Percentiles rank a stretch among this genome's conserved stretches.
These are phyloP conservation scores for Tulasnella sp. DNA, from an alignment of 768 basidiomycete species.

Conservation along the genomic window DNA sequence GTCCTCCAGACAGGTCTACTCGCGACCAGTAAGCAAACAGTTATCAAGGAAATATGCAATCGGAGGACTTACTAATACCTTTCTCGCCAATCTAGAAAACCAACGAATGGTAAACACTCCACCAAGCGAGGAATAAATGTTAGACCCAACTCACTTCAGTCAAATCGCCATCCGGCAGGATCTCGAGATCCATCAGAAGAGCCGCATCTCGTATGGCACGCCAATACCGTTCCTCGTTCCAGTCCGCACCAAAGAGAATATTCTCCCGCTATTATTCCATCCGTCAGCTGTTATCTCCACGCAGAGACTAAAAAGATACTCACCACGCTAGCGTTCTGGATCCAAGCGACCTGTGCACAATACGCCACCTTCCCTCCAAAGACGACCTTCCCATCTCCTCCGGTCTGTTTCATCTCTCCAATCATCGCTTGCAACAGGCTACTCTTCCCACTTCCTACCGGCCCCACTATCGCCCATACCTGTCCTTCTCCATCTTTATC, in stretches of 20 bases:
- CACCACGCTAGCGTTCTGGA: constrained; percentile 57
- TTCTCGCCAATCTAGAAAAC: constrained; percentile 52
- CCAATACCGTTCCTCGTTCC: constrained; percentile 59
- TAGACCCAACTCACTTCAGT: constrained; percentile 42
- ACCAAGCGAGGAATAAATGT: no score
- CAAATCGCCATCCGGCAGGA: constrained; percentile 58
- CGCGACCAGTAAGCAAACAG: neutral
- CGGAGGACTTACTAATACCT: constrained; percentile 38
- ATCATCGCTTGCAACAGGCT: constrained; percentile 35
- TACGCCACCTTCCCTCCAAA: constrained; percentile 60
- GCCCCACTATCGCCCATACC: constrained; percentile 50
- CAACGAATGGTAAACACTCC: neutral
- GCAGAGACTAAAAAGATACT: no score
- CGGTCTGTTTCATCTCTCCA: constrained; percentile 53
- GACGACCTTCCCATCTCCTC: constrained; percentile 35
- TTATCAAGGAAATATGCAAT: constrained; percentile 26
- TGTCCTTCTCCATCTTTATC: constrained; percentile 28
- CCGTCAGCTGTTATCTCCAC: no score
- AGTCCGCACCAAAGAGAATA: constrained; percentile 54
- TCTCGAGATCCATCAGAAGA: constrained; percentile 51
- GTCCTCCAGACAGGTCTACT: constrained; percentile 41
- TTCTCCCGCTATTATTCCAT: constrained; percentile 50
- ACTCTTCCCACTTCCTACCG: constrained; percentile 56
- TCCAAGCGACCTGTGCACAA: constrained; percentile 68
- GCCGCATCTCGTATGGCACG: constrained; percentile 45